Conservation (phyloP, 2,329 filamentous ascomycete species). For the Talaromyces rugulosus region DNA sequence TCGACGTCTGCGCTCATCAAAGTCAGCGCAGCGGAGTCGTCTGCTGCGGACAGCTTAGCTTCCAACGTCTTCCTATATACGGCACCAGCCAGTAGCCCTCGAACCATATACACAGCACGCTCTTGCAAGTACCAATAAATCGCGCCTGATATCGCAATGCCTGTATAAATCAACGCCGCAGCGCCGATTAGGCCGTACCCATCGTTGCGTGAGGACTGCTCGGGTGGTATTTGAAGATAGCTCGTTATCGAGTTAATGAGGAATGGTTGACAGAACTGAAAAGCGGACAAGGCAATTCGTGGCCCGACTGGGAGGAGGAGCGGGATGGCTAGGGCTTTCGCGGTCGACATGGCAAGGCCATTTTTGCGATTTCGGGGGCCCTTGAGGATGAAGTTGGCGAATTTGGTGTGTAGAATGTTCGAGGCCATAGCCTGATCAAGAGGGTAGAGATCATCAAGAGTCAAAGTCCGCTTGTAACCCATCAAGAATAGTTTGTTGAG, state of each 20-base stretch:
- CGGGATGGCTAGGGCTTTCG: slow-evolving; percentile 15
- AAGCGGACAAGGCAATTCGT: slow-evolving; percentile 27
- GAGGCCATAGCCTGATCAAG: slow-evolving; percentile 36
- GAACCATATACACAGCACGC: slow-evolving; percentile 39
- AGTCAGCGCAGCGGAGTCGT: slow-evolving; percentile 36
- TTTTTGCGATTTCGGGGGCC: neutral
- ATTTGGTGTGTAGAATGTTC: neutral
- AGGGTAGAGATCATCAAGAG: slow-evolving; percentile 37
- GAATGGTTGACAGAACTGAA: slow-evolving; percentile 35
- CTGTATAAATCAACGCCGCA: slow-evolving; percentile 39
- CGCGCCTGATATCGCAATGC: slow-evolving; percentile 38
- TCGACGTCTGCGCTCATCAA: slow-evolving; percentile 46
- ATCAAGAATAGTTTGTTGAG: slow-evolving; percentile 42
- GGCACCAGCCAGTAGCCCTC: slow-evolving; percentile 42
- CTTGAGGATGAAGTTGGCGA: neutral
- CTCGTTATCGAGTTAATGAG: slow-evolving; percentile 32
- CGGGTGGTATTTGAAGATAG: slow-evolving; percentile 27
- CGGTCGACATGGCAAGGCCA: neutral
- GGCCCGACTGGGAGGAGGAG: slow-evolving; percentile 29
- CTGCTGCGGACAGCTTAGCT: slow-evolving; percentile 27
- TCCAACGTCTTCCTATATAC: slow-evolving; percentile 44
- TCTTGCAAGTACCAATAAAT: slow-evolving; percentile 40
- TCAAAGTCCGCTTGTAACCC: slow-evolving; percentile 40
- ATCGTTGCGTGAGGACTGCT: slow-evolving; percentile 24
- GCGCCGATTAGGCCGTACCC: slow-evolving; percentile 43